Conservation (phyloP, 2,329 filamentous ascomycete genomes). For the Aureobasidium sp. region DNA sequence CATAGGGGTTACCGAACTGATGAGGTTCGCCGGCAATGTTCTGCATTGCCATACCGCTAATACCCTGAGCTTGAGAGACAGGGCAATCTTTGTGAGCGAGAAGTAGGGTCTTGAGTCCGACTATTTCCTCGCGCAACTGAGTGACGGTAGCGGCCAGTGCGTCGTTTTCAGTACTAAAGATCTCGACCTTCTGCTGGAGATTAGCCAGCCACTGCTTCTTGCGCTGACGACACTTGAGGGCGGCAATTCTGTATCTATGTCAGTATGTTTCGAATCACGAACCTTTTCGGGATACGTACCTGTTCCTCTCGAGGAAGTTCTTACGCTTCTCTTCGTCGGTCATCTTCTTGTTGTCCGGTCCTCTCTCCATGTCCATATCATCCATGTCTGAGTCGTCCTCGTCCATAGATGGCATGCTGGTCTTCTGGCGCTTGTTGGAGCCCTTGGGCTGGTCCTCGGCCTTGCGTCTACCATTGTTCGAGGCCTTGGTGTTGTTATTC, state of each 20-base stretch:
- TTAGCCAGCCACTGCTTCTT: constrained; percentile 99
- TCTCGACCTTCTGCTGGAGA: constrained; percentile 86
- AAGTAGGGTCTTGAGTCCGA: constrained; percentile 86
- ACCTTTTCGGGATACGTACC: constrained; percentile 50
- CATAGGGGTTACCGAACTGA: constrained; percentile 39
- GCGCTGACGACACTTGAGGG: constrained; percentile 90
- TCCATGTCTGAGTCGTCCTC: constrained; percentile 49
- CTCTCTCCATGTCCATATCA: constrained; percentile 35
- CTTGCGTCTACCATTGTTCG: constrained; percentile 66
- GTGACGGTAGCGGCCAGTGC: constrained; percentile 74
- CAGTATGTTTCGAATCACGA: constrained; percentile 16
- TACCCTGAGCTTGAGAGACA: constrained; percentile 76
- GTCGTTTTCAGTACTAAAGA: constrained; percentile 89
- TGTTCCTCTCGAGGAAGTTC: constrained; percentile 93
- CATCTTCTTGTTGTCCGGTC: constrained; percentile 69
- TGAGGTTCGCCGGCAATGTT: constrained; percentile 38
- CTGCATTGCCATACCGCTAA: constrained; percentile 45
- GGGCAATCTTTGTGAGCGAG: constrained; percentile 95
- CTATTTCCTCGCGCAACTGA: constrained; percentile 81
- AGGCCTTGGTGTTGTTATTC: constrained; percentile 40
- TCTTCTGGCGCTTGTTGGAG: constrained; percentile 66
- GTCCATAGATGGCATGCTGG: constrained; percentile 34
- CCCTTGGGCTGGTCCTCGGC: constrained; percentile 63
- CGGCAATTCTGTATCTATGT: constrained; percentile 62
- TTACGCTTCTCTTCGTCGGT: constrained; percentile 97